Evolutionary conservation across 768 basidiomycete genomes (phyloP).

Genomic region (Albatrellus ellisii): DNA sequence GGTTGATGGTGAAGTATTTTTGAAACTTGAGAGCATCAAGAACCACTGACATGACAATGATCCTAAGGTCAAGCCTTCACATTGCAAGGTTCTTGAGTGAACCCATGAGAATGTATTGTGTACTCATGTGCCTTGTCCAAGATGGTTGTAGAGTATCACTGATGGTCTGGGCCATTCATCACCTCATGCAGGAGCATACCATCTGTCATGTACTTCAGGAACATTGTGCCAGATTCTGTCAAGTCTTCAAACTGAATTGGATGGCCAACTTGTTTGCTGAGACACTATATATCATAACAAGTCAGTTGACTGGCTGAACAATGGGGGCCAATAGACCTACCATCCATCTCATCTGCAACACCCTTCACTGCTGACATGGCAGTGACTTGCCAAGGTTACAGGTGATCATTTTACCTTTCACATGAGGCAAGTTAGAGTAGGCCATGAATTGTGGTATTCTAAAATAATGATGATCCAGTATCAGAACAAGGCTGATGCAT

Average conservation of each 20-base stretch:
- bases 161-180: constrained; percentile 90
- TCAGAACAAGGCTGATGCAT: not conserved
- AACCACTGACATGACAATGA: constrained; percentile 97
- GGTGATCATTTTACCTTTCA: constrained; percentile 80
- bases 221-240: constrained; percentile 80
- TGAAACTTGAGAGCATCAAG: constrained; percentile 96
- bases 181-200: constrained; percentile 98
- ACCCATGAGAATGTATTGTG: constrained; percentile 97
- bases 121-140: constrained; percentile 98
- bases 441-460: constrained; percentile 96
- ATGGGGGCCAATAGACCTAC: constrained; percentile 30
- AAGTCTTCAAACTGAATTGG: constrained; percentile 98
- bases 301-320: too few relatives aligned
- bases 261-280: constrained; percentile 93
- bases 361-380: constrained; percentile 98
- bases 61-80: constrained; percentile 78
- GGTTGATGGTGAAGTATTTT: constrained; percentile 63
- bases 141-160: constrained; percentile 93
- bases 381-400: constrained; percentile 92
- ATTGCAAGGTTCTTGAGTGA: constrained; percentile 77
- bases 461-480: too few relatives aligned
- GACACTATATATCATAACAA: too few relatives aligned
- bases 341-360: constrained; percentile 98
- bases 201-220: constrained; percentile 99
- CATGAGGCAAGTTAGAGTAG: constrained; percentile 85